Evolutionary conservation across 805 yeast species (phyloP).

Genomic region (Yarrowia bubula): DNA sequence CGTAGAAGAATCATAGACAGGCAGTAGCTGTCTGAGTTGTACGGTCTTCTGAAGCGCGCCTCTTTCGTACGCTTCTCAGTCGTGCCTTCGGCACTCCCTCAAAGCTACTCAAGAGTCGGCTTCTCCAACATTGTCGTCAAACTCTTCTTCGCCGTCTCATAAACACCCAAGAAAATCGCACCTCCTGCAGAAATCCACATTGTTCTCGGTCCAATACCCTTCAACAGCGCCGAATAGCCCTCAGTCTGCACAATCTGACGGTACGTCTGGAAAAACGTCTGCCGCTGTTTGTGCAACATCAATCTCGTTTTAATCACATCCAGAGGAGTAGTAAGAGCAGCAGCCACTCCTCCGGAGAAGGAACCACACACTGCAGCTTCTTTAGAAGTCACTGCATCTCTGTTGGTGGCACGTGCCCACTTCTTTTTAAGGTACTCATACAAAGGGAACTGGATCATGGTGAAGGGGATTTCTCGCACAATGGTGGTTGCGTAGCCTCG

Average conservation of each 20-base stretch:
- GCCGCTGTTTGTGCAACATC: constrained; percentile 63
- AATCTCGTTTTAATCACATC: constrained; percentile 92
- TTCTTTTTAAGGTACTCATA: constrained; percentile 76
- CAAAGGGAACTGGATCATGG: constrained; percentile 91
- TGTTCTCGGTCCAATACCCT: constrained; percentile 93
- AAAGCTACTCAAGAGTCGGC: constrained; percentile 10
- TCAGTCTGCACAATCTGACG: constrained; percentile 61
- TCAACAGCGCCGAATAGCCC: constrained; percentile 68
- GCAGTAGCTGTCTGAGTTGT: too few relatives aligned
- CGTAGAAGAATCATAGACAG: background rate
- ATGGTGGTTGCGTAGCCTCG: constrained; percentile 93
- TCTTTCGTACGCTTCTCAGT: too few relatives aligned
- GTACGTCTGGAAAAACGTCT: constrained; percentile 50
- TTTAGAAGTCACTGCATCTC: constrained; percentile 52
- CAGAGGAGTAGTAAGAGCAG: constrained; percentile 90
- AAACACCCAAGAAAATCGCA: constrained; percentile 92
- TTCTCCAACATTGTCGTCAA: background rate
- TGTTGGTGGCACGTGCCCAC: constrained; percentile 49
- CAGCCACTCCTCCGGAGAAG: constrained; percentile 90
- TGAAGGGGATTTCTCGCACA: constrained; percentile 94
- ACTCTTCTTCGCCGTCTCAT: constrained; percentile 52
- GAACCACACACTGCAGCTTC: constrained; percentile 91
- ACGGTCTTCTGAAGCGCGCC: too few relatives aligned
- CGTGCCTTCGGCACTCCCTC: too few relatives aligned
- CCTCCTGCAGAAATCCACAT: constrained; percentile 99